phyloP scores from a whole-genome alignment of 306 rosid species.

The Prunus mume region DNA sequence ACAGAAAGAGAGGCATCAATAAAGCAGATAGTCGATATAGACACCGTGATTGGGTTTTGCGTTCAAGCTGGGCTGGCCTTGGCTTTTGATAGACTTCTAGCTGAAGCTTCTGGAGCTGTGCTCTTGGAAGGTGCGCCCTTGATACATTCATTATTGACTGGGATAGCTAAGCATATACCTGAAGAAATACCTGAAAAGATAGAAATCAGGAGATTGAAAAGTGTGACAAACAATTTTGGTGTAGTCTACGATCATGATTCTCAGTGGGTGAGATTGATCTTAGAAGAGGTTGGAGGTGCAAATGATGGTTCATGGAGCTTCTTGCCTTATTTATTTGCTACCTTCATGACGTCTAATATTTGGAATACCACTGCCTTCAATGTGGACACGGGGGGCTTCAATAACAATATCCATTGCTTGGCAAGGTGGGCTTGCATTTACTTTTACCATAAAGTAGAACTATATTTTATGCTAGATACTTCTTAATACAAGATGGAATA shows the following conservation, averaged over 20 bases:
- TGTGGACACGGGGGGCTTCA: slow-evolving; percentile 92
- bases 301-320: slow-evolving; percentile 96
- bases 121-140: slow-evolving; percentile 89
- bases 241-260: slow-evolving; percentile 75
- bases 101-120: slow-evolving; percentile 89
- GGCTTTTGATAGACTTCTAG: slow-evolving; percentile 76
- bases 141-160: slow-evolving; percentile 74
- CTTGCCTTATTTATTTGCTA: slow-evolving; percentile 88
- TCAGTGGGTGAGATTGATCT: slow-evolving; percentile 86
- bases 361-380: slow-evolving; percentile 94
- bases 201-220: slow-evolving; percentile 71
- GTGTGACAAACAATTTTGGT: slow-evolving; percentile 80
- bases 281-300: slow-evolving; percentile 93
- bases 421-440: slow-evolving; percentile 63
- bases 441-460: neutral
- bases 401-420: slow-evolving; percentile 87
- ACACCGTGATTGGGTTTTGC: slow-evolving; percentile 84
- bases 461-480: neutral
- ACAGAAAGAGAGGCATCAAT: slow-evolving; percentile 80
- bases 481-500: neutral
- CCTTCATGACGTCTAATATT: slow-evolving; percentile 88
- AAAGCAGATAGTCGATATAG: slow-evolving; percentile 85
- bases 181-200: slow-evolving; percentile 80
- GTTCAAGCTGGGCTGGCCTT: slow-evolving; percentile 87
- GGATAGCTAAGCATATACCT: slow-evolving; percentile 78